Base-by-base conservation (phyloP, 768 basidiomycete genomes). In the Paxillus ammoniavirescens region DNA sequence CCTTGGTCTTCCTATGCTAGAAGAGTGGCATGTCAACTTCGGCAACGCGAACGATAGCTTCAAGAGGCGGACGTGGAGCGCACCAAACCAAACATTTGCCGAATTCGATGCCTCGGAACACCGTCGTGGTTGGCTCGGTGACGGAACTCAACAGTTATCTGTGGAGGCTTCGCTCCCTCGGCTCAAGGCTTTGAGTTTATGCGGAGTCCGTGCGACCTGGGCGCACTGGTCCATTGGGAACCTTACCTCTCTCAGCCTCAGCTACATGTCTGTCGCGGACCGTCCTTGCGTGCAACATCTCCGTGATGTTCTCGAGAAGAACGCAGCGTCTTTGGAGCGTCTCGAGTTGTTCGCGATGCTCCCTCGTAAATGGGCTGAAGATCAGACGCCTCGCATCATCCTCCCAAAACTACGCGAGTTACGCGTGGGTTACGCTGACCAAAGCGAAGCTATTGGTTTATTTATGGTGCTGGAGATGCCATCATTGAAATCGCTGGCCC, bases 181-280 rank as follows among this genome's bases (percentile, higher is more conserved):
- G 6, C 38, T 40, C 38, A 40, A 18, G 17, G 38, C 15, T 5
- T 10, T 40, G 38, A 1, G 17, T 8, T 10, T 44, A 17, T 33
- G 15, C 18, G 49, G 53, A 8, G 30, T 51, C 8, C 50, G 40
- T 33, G 23, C 50, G 5, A 28, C 10, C 1, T 54, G 53, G 53
- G 8, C 23, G 8, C 38, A 30, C 12, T 54, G 53, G 53, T 51
- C 50, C 7, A 17, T 54, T 4, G 31, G 28, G 7, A 50, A 36
- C 10, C 33, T 54, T 13, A 52, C 53, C 40, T 54, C 49, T 8
- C 33, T 54, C 7, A 26, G 35, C 15, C 52, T 54, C 14, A 37
- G 51, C 21, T 54, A 51, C 21, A 45, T 54, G 33, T 10, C 38
- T 15, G 10, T 35, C 12, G 12, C 21, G 17, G 35, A 50, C 26